Evolutionary conservation across 2,329 filamentous ascomycete species (phyloP).

Genomic region (Dactylonectria macrodidyma): DNA sequence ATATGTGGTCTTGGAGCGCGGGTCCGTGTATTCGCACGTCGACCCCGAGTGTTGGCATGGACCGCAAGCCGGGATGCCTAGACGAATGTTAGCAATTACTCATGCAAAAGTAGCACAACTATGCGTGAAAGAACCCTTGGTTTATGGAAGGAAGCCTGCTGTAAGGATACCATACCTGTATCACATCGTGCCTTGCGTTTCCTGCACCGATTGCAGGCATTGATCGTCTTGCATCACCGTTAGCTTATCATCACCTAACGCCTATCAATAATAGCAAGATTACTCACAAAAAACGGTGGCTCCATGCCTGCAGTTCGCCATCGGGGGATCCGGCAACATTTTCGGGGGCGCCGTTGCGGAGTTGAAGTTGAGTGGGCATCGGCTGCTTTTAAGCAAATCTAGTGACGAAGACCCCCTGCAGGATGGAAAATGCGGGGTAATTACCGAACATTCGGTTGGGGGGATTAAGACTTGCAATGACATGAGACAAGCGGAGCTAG

Average conservation of each 20-base stretch:
- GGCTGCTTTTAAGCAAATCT: constrained; percentile 4
- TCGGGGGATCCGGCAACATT: constrained; percentile 16
- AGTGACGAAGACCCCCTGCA: neutral
- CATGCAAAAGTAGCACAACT: neutral
- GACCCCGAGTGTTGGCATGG: constrained; percentile 36
- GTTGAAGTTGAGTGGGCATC: constrained; percentile 1
- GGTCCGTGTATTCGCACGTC: constrained; percentile 41
- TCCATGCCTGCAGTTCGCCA: constrained; percentile 25
- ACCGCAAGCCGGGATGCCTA: constrained; percentile 37
- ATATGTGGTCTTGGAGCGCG: constrained; percentile 28
- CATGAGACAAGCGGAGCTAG: too few relatives aligned
- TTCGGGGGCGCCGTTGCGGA: constrained; percentile 14
- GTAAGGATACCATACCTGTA: constrained; percentile 21
- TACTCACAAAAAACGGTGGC: constrained; percentile 29
- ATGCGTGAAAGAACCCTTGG: neutral
- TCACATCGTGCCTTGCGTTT: constrained; percentile 41
- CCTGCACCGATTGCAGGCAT: constrained; percentile 39
- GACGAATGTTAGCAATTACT: neutral
- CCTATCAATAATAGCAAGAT: neutral
- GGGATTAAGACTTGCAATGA: neutral
- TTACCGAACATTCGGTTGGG: neutral
- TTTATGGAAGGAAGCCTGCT: neutral
- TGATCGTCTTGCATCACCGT: constrained; percentile 28
- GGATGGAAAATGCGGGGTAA: constrained; percentile 20
- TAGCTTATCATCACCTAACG: neutral